These are phyloP conservation scores for Trichoderma brevicompactum DNA, from an alignment of 2,329 filamentous ascomycete species.

Conservation along the genomic window DNA sequence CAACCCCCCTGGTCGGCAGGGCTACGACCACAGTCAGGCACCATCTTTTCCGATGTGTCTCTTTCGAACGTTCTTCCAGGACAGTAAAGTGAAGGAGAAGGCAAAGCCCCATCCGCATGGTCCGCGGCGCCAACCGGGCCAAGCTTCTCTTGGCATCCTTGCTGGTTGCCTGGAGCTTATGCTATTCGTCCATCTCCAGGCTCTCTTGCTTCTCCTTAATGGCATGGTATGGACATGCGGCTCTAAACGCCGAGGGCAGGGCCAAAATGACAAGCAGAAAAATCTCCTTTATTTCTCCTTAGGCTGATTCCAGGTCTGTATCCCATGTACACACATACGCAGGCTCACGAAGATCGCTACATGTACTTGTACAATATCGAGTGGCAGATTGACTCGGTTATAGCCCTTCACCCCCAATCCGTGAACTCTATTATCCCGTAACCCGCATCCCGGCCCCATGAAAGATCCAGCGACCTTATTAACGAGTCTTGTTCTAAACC, in stretches of 20 bases:
- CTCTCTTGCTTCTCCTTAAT: conserved; percentile 13
- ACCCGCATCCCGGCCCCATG: conserved; percentile 4
- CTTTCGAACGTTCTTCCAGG: not conserved
- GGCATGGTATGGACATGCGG: not conserved
- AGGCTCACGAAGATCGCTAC: not conserved
- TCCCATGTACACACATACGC: not conserved
- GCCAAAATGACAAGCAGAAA: not conserved
- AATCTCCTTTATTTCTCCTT: conserved; percentile 10
- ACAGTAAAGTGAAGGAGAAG: not conserved
- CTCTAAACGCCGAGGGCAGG: conserved; percentile 3
- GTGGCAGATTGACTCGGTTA: conserved; percentile 26
- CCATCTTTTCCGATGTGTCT: conserved; percentile 3
- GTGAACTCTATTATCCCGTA: not conserved
- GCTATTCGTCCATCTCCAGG: conserved; percentile 12
- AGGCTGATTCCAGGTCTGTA: not conserved
- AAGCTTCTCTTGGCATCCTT: conserved; percentile 17
- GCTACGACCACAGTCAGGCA: conserved; percentile 22
- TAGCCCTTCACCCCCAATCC: not conserved
- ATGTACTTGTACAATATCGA: not conserved
- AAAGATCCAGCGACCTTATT: not conserved
- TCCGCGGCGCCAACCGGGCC: conserved; percentile 21
- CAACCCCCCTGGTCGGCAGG: not conserved
- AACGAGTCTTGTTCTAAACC: not conserved
- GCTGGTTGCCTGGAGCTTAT: not conserved
- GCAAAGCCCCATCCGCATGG: not conserved